A percentile compares a stretch with the other conserved stretches of the same genome.
phyloP scores from a whole-genome alignment of 176 grass and related monocot genomes.

The Bothriochloa decipiens region DNA sequence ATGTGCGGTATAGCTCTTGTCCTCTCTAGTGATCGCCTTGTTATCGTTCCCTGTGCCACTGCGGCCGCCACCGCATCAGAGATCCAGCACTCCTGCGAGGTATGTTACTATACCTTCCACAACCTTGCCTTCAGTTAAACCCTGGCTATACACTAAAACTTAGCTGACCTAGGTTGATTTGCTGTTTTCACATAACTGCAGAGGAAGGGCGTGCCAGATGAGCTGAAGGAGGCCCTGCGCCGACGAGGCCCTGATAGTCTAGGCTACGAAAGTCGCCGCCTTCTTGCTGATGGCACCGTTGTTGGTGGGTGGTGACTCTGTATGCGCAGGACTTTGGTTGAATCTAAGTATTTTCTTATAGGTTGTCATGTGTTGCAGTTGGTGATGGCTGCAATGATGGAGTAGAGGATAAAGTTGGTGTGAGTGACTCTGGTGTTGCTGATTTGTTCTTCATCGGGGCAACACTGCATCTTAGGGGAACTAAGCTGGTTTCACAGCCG shows the following conservation, averaged over 20 bases:
- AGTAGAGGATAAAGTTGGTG: neutral
- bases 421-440: neutral
- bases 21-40: constrained; percentile 51
- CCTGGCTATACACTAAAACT: constrained; percentile 16
- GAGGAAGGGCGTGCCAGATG: constrained; percentile 49
- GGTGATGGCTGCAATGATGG: neutral
- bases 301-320: constrained; percentile 31
- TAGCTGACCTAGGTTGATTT: constrained; percentile 14
- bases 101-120: neutral
- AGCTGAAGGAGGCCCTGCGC: constrained; percentile 66
- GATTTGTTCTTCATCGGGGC: constrained; percentile 74
- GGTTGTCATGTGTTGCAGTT: constrained; percentile 1
- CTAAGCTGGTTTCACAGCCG: constrained; percentile 63
- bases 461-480: constrained; percentile 79
- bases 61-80: neutral
- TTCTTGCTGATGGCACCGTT: constrained; percentile 36
- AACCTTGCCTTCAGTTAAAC: neutral
- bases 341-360: neutral
- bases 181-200: constrained; percentile 5
- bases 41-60: constrained; percentile 28
- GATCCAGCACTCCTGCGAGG: constrained; percentile 24
- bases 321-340: neutral
- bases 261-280: constrained; percentile 49
- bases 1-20: constrained; percentile 88
- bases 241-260: constrained; percentile 71